phyloP scores from a whole-genome alignment of 768 basidiomycete species.

The Postia placenta region DNA sequence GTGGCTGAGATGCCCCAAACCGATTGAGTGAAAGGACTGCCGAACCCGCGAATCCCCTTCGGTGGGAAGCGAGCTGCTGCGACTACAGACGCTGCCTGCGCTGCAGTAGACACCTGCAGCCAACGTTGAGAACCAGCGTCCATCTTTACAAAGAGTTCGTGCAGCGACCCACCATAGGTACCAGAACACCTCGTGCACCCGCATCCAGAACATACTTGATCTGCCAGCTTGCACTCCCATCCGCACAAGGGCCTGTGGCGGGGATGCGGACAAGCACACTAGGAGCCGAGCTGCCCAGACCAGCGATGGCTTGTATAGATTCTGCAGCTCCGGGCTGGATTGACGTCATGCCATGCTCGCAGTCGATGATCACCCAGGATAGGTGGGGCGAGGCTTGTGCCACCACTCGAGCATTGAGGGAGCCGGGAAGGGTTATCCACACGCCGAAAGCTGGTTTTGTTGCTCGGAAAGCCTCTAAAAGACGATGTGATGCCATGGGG shows the following conservation, averaged over 20 bases:
- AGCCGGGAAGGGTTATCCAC: conserved; percentile 59
- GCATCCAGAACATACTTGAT: conserved; percentile 68
- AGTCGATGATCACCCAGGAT: conserved; percentile 62
- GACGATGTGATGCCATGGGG: conserved; percentile 44
- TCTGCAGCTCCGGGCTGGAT: conserved; percentile 53
- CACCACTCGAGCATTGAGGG: conserved; percentile 50
- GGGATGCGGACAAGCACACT: conserved; percentile 58
- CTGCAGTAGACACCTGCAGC: conserved; percentile 48
- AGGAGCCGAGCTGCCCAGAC: conserved; percentile 36
- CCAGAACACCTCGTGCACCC: conserved; percentile 57
- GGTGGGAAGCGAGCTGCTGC: conserved; percentile 59
- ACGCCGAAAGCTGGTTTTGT: conserved; percentile 60
- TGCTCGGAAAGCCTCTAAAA: conserved; percentile 46
- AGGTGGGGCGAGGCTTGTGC: conserved; percentile 46
- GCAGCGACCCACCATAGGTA: conserved; percentile 54
- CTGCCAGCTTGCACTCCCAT: conserved; percentile 55
- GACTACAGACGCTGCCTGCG: conserved; percentile 51
- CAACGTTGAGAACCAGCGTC: neutral
- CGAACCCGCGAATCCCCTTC: conserved; percentile 55
- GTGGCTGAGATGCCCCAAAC: conserved; percentile 45
- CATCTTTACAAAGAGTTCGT: too few relatives aligned
- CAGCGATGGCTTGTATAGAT: conserved; percentile 46
- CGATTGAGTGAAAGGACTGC: conserved; percentile 55
- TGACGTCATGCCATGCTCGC: conserved; percentile 59
- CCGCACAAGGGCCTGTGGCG: conserved; percentile 47